A percentile compares a stretch with the other conserved stretches of the same genome.
phyloP scores from a whole-genome alignment of 2,329 filamentous ascomycete genomes.

The Pestalotiopsis sp. region DNA sequence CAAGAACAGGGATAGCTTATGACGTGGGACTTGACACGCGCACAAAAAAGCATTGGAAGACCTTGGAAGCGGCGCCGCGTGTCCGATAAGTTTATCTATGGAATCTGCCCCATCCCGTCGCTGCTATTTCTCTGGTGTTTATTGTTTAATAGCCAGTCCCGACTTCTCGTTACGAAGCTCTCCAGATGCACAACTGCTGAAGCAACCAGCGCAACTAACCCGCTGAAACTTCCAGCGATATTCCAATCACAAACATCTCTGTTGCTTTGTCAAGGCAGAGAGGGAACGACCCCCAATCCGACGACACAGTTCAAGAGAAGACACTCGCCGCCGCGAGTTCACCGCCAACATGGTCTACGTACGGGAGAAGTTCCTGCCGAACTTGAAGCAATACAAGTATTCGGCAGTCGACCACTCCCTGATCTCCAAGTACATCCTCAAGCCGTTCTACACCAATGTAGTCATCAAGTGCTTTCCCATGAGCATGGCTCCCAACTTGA shows the following conservation, averaged over 20 bases:
- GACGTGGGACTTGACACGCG: slow-evolving; percentile 10
- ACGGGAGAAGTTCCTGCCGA: slow-evolving; percentile 83
- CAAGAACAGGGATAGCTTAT: background rate
- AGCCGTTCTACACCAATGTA: slow-evolving; percentile 95
- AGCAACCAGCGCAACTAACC: background rate
- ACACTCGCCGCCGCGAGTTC: slow-evolving; percentile 1
- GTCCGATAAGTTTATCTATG: slow-evolving; percentile 2
- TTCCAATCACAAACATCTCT: background rate
- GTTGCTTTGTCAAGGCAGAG: background rate
- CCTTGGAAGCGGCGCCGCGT: background rate
- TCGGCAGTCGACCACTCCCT: slow-evolving; percentile 87
- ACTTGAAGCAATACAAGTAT: slow-evolving; percentile 95
- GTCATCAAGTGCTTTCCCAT: slow-evolving; percentile 95
- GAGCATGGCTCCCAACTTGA: slow-evolving; percentile 87
- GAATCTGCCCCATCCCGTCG: background rate
- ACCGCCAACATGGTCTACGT: slow-evolving; percentile 80
- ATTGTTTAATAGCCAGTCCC: background rate
- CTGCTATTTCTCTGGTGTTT: background rate
- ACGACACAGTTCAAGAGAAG: background rate
- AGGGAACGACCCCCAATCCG: background rate
- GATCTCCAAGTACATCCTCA: slow-evolving; percentile 87
- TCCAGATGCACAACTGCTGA: background rate
- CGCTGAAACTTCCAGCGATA: background rate
- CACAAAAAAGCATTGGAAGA: background rate
- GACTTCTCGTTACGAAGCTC: background rate